Percentiles rank a stretch among this genome's conserved stretches.
These are phyloP conservation scores for Lophiotrema nucula DNA, from an alignment of 495 filamentous ascomycete genomes.

Conservation along the genomic window DNA sequence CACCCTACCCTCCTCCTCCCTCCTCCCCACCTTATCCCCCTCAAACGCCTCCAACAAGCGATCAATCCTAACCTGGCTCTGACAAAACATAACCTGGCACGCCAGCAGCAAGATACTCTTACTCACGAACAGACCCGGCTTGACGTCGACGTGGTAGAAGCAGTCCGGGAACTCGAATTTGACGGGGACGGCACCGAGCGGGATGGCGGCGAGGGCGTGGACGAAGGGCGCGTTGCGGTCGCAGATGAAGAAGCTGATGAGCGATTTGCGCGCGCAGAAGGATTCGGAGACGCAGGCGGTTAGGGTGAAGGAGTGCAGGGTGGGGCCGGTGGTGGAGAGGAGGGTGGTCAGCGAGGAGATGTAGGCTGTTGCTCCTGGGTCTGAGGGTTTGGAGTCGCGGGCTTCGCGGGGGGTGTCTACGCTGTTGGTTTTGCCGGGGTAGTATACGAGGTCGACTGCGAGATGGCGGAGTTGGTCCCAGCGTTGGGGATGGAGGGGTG, in stretches of 20 bases:
- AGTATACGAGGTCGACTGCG: slow-evolving; percentile 13
- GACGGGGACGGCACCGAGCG: not conserved
- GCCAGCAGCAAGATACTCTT: slow-evolving; percentile 14
- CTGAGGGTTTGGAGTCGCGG: not conserved
- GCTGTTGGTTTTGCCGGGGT: not conserved
- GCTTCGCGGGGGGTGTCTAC: not conserved
- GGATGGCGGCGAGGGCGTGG: not conserved
- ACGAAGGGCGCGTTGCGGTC: not conserved
- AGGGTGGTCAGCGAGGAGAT: not conserved
- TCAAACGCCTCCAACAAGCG: slow-evolving; percentile 8
- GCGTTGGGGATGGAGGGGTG: not conserved
- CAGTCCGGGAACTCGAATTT: slow-evolving; percentile 18
- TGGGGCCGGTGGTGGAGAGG: not conserved
- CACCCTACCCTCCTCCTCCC: not conserved
- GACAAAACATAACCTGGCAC: slow-evolving; percentile 22
- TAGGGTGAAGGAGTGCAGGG: slow-evolving; percentile 4
- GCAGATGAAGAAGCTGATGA: slow-evolving; percentile 10
- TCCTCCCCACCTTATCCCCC: not conserved
- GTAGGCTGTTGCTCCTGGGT: not conserved
- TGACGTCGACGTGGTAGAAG: not conserved
- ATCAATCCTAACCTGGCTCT: slow-evolving; percentile 12
- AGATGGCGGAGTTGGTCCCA: slow-evolving; percentile 9
- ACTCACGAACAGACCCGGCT: not conserved
- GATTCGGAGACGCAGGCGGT: not conserved
- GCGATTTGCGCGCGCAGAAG: slow-evolving; percentile 12